Conservation (phyloP, 495 filamentous ascomycete genomes). For the Xylaria cubensis region DNA sequence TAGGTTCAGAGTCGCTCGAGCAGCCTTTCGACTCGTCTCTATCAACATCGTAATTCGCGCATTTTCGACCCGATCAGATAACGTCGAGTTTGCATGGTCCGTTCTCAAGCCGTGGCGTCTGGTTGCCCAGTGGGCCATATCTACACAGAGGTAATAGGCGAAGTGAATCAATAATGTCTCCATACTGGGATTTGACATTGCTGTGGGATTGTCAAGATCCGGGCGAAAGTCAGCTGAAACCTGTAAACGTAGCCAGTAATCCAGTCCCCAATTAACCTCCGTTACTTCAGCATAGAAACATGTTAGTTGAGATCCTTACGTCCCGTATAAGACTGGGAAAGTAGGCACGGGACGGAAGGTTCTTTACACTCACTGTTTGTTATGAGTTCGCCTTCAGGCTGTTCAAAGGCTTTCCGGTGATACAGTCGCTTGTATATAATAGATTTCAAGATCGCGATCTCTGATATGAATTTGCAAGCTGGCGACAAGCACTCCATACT, state of each 20-base stretch:
- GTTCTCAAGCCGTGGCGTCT: conserved; percentile 7
- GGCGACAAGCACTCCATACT: background rate
- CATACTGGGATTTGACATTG: background rate
- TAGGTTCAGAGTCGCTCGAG: conserved; percentile 10
- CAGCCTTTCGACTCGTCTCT: conserved; percentile 10
- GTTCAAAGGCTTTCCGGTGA: background rate
- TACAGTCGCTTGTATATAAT: conserved; percentile 10
- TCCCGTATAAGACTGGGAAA: background rate
- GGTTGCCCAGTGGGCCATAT: conserved; percentile 6
- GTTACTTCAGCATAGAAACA: background rate
- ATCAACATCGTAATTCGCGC: background rate
- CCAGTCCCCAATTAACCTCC: background rate
- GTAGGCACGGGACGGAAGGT: background rate
- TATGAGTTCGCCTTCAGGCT: background rate
- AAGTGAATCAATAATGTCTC: conserved; percentile 8
- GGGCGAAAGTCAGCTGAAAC: background rate
- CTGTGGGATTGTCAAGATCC: conserved; percentile 1
- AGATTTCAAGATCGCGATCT: conserved; percentile 13
- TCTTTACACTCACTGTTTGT: background rate
- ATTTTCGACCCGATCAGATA: background rate
- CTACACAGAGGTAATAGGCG: conserved; percentile 14
- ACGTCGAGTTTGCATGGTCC: background rate
- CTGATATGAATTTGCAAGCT: background rate
- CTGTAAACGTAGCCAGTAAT: background rate
- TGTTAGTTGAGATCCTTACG: background rate